Base-by-base conservation (phyloP, 805 yeast genomes). In the Komagataella populi region DNA sequence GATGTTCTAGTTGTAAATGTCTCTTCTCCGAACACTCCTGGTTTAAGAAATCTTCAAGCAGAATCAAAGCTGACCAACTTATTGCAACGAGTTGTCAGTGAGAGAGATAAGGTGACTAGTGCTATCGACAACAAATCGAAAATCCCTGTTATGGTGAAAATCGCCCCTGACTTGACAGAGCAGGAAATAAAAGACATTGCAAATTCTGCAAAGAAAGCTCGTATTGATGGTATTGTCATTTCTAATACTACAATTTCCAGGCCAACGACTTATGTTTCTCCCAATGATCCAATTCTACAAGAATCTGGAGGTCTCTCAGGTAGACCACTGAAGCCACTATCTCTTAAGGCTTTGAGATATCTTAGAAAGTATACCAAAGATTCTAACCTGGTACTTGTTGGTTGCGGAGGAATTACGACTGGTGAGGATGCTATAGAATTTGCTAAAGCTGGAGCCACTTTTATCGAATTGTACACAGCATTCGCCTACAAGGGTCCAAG, bases 21-120 rank as follows among this genome's bases (percentile, higher is more conserved):
- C 12, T 88, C 96, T 1, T 85, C 95, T 49, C 98, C 98, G 50
- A 91, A 91, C 63, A 91, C 98, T 1, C 98, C 98, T 4, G 97
- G 97, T 2, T 74, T 91, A 57, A 78, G 98, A 61, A 87, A 81
- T 58, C 74, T 91, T 57, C 98, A 91, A 70, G 78, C 70, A 52
- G 95, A 87, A 58, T 73, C 72, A 52, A 86, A 84, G 63, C 74
- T 91, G 54, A 78, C 87, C 6, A 73, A 73, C 43, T 70, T 91
- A 59, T 73, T 91, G 58, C 68, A 76, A 7, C 69, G 80, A 10
- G 89, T 91, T 39, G 81, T 89, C 10, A 64, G 68, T 1, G 89
- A 85, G 63, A 78, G 97, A 63, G 74, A 86, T 59, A 52, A 54
- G 2, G 66, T 82, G 47, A 65, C 64, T 0, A 60, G 62, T 51